Base-by-base conservation (phyloP, 1,284 basidiomycete species). In the Boletus sp. region DNA sequence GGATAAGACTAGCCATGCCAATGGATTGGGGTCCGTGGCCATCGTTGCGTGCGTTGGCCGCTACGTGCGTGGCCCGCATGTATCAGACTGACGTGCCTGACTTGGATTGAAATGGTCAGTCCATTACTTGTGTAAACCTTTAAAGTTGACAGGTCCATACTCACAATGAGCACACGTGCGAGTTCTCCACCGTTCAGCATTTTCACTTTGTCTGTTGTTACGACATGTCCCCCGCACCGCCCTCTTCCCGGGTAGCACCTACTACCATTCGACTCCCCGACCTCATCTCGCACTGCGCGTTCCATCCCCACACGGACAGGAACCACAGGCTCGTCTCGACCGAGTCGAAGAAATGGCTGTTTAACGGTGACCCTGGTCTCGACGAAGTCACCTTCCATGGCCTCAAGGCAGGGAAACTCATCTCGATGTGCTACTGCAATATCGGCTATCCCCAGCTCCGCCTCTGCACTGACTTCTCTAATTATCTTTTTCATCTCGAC, bases 291-390 rank as follows among this genome's bases (percentile, higher is more conserved):
- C 83, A 87, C 63, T 90, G 88, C 66, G 77, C 76, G 35, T 88
- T 87, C 73, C 73, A 79, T 23, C 77, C 86, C 46, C 81, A 78
- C 57, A 70, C 78, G 62, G 88, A 80, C 73, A 80, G 82, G 28
- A 79, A 89, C 67, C 78, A 81, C 63, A 83, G 84, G 69, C 80
- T 80, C 59, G 80, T 84, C 55, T 83, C 84, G 11, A 68, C 72
- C 27, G 83, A 86, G 66, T 89, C 88, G 30, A 88, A 88, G 67
- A 76, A 72, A 56, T 90, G 88, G 88, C 76, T 90, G 30, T 85
- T 88, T 72, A 80, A 80, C 58, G 83, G 84, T 44, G 84, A 83
- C 58, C 59, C 56, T 64, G 82, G 83, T 62, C 79, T 89, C 47
- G 73, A 73, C 61, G 78, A 80, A 53, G 78, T 78, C 70, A 79